A percentile compares a stretch with the other conserved stretches of the same genome.
Evolutionary conservation across 1,284 basidiomycete species (phyloP).

Genomic region (Irpex rosettiformis): DNA sequence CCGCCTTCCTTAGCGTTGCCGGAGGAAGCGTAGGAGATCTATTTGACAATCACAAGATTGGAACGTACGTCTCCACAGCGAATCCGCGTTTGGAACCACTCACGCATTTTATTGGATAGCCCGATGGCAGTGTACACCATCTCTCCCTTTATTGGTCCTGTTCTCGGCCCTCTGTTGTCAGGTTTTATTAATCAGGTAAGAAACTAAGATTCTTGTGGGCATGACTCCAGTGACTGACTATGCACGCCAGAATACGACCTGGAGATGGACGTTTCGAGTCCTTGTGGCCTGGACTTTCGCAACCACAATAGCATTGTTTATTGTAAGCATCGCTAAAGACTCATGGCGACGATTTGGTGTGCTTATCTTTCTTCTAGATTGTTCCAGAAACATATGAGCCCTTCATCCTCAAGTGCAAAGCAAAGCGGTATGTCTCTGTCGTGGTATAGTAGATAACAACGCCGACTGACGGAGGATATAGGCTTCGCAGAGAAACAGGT

Average conservation of each 20-base stretch:
- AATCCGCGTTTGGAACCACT: not conserved
- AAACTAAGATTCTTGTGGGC: not conserved
- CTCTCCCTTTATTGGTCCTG: constrained; percentile 74
- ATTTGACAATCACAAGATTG: constrained; percentile 61
- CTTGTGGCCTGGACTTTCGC: constrained; percentile 60
- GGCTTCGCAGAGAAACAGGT: constrained; percentile 55
- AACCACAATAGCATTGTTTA: constrained; percentile 41
- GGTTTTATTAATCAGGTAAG: constrained; percentile 44
- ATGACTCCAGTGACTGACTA: not conserved
- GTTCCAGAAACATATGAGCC: constrained; percentile 79
- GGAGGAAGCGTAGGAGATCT: constrained; percentile 80
- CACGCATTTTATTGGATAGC: constrained; percentile 32
- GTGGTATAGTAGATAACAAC: not conserved
- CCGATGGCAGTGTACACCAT: constrained; percentile 78
- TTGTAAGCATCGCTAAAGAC: constrained; percentile 36
- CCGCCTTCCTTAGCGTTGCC: constrained; percentile 77
- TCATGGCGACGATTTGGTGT: not conserved
- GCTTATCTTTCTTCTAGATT: constrained; percentile 29
- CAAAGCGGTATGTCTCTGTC: constrained; percentile 30
- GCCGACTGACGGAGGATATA: constrained; percentile 16
- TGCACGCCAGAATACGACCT: constrained; percentile 46
- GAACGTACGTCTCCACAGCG: constrained; percentile 53
- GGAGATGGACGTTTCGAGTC: constrained; percentile 80
- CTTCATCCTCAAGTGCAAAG: constrained; percentile 56
- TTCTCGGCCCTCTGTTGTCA: constrained; percentile 45